phyloP scores from a whole-genome alignment of 208 protist genomes.

The Phytomonas sp. region DNA sequence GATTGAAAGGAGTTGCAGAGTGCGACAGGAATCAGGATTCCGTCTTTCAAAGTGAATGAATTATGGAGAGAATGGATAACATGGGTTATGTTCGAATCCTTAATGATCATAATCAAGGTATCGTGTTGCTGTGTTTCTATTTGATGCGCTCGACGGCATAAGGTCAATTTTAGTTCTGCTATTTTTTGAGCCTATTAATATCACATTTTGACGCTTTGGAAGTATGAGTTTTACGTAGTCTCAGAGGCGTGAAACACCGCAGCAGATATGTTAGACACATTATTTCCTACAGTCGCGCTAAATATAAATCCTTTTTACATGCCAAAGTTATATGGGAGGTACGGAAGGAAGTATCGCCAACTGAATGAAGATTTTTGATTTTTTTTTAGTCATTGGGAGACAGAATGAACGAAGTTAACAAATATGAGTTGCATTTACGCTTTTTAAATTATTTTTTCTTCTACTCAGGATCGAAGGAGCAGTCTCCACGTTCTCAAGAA shows the following conservation, averaged over 20 bases:
- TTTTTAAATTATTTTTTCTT: conserved; percentile 6
- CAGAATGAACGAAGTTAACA: not conserved
- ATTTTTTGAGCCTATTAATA: conserved; percentile 43
- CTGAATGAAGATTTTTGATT: not conserved
- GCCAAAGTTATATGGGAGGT: conserved; percentile 2
- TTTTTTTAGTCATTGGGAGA: not conserved
- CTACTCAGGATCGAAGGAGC: conserved; percentile 4
- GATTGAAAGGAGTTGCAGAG: not conserved
- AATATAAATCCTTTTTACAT: conserved; percentile 41
- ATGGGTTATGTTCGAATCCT: conserved; percentile 14
- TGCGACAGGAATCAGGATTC: not conserved
- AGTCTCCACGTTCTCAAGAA: not conserved
- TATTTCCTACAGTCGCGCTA: conserved; percentile 11
- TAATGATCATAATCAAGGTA: conserved; percentile 66
- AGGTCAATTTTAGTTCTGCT: conserved; percentile 40
- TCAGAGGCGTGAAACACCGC: conserved; percentile 40
- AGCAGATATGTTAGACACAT: conserved; percentile 31
- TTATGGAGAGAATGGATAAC: not conserved
- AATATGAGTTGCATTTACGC: not conserved
- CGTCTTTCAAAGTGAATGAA: not conserved
- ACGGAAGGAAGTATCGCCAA: not conserved
- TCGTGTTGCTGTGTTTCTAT: conserved; percentile 66
- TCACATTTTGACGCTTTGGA: conserved; percentile 68
- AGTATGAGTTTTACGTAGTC: conserved; percentile 31
- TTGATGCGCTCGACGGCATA: conserved; percentile 44